Evolutionary conservation across 345 rosid genomes (phyloP), one percentile per base, ranked within the genome.

Genomic region (Populus deltoides): DNA sequence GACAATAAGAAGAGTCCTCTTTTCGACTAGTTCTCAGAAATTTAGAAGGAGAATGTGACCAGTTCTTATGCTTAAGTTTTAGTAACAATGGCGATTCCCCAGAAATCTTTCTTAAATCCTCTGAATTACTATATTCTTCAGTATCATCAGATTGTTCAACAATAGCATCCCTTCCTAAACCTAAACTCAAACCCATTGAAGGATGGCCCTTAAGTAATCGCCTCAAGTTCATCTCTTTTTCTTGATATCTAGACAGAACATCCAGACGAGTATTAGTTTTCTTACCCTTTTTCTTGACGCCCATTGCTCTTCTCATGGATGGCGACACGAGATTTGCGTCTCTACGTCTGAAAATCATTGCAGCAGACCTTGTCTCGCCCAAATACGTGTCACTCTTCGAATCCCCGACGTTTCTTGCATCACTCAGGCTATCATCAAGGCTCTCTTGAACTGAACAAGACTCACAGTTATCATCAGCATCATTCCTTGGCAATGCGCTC

Each of bases 1-100:
- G 88, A 73, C 90, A 84, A 79, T 88, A 92, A 29, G 98, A 92
- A 41, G 94, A 89, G 81, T 90, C 97, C 72, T 88, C 98, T 78
- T 88, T 90, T 70, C 85, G 79, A 73, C 82, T 80, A 38, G 66
- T 73, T 77, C 83, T 92, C 83, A 93, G 68, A 24, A 92, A 80
- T 55, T 82, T 89, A 77, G 93, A 81, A 0, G 94, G 85, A 27
- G 98, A 83, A 78, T 81, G 86, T 8, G 93, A 75, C 90, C 91
- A 87, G 75, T 89, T 87, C 89, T 87, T 90, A 17, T 83, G 91
- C 82, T 88, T 93, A 66, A 81, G 85, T 78, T 89, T 91, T 47
- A 88, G 65, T 68, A 91, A 85, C 89, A 92, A 78, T 9, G 98
- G 95, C 66, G 97, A 90, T 5, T 91, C 90, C 39, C 86, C 89